Evolutionary conservation across 192 early-diverging fungal species (phyloP), one percentile per base, ranked within the genome.

Genomic region (Linnemannia zychae): DNA sequence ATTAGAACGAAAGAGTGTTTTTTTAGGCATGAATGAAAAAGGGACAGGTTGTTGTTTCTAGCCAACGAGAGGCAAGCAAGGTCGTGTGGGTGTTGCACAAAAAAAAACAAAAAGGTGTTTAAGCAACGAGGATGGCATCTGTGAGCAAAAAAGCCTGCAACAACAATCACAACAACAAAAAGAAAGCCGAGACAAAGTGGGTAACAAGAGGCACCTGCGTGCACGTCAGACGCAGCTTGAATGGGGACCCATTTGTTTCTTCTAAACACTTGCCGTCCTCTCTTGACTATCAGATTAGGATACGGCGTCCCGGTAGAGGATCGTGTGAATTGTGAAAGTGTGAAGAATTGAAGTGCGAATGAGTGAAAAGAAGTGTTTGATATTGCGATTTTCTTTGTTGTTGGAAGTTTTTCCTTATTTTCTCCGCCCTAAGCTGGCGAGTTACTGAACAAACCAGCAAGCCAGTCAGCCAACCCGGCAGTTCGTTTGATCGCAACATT

Each of bases 11-110:
- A 6, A 53, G 50, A n/a, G n/a, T 0, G 50, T n/a, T n/a, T n/a
- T n/a, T 11, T n/a, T 60, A 28, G 9, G 53, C n/a, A 49, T 49
- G 16, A 17, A 17, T 17, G 1, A 24, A 2, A 24, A 28, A 28
- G 11, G 12, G 20, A 60, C 18, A 60, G 2, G 57, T 31, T 60
- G 0, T 60, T 13, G 24, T 11, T 15, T 49, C 48, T 60, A 24
- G 57, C 57, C 57, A 60, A 60, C 57, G 57, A 60, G 57, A 60
- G 57, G 24, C 57, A 28, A 31, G 4, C 24, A 5, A 13, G 57
- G 9, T 60, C 57, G 57, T 60, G 57, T 60, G 57, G 57, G n/a
- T 60, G 57, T 60, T 28, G 57, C 24, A 60, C 57, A 60, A 60
- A 60, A n/a, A 60, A 60, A 28, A 11, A 5, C 1, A 60, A 60